Evolutionary conservation across 1,139 yeast genomes (phyloP).

Genomic region (Diutina mesorugosa): DNA sequence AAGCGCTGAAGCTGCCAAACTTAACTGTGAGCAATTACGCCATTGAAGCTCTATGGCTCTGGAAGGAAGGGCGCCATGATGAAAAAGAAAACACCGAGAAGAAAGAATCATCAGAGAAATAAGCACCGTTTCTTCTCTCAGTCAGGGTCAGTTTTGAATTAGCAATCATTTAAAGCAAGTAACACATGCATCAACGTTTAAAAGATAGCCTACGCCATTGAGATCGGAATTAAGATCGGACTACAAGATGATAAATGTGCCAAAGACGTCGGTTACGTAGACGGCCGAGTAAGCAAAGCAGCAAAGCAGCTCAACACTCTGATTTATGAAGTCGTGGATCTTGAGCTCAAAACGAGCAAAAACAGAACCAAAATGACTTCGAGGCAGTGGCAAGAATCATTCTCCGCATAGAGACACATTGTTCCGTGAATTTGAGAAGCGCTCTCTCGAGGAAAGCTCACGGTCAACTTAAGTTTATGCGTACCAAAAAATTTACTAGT

Average conservation of each 20-base stretch:
- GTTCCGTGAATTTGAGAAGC: conserved; percentile 17
- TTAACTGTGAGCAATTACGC: conserved; percentile 78
- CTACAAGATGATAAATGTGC: background rate
- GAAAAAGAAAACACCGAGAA: background rate
- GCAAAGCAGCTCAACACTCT: background rate
- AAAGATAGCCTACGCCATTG: no score
- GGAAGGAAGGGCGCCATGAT: conserved; percentile 56
- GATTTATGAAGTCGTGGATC: background rate
- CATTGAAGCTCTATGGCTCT: conserved; percentile 86
- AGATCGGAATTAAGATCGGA: background rate
- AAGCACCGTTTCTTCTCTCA: no score
- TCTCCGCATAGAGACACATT: conserved; percentile 43
- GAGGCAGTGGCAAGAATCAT: conserved; percentile 3
- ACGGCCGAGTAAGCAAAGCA: background rate
- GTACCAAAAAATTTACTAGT: background rate
- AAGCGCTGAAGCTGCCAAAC: conserved; percentile 57
- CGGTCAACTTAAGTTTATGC: conserved; percentile 11
- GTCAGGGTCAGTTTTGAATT: no score
- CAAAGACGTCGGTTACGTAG: background rate
- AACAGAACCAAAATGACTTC: background rate
- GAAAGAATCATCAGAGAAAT: no score
- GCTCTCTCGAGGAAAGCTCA: conserved; percentile 5
- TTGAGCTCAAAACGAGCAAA: background rate
- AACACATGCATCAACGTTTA: background rate
- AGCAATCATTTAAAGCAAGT: background rate